phyloP scores from a whole-genome alignment of 1,284 basidiomycete species.

The Puccinia novopanici region DNA sequence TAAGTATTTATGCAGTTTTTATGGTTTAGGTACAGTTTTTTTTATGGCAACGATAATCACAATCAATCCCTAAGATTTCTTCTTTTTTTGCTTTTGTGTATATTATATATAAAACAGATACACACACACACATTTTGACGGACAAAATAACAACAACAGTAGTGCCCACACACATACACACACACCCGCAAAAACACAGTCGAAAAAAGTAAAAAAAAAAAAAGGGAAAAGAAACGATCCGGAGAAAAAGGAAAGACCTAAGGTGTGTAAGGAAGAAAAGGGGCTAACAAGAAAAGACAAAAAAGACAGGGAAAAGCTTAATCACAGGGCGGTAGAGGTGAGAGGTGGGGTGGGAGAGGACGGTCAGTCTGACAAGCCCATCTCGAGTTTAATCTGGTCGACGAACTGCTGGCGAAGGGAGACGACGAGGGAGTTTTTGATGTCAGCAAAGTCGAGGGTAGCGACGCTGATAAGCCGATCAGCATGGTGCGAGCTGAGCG shows the following conservation, averaged over 20 bases:
- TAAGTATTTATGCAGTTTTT: too few relatives aligned
- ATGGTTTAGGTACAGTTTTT: too few relatives aligned
- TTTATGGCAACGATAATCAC: too few relatives aligned
- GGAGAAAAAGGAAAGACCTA: background rate
- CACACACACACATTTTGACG: background rate
- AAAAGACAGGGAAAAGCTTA: background rate
- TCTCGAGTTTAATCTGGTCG: slow-evolving; percentile 32
- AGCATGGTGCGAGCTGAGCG: slow-evolving; percentile 85
- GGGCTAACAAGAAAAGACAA: background rate
- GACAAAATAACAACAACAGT: slow-evolving; percentile 6
- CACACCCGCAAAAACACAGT: background rate
- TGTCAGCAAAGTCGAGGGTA: slow-evolving; percentile 14
- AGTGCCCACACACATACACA: background rate
- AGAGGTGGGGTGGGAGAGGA: background rate
- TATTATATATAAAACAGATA: slow-evolving; percentile 2
- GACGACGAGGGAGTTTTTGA: slow-evolving; percentile 35
- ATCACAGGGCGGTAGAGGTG: background rate
- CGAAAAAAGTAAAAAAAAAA: background rate
- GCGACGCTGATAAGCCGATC: slow-evolving; percentile 81
- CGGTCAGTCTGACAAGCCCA: slow-evolving; percentile 13
- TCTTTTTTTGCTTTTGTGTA: background rate
- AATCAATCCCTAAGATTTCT: too few relatives aligned
- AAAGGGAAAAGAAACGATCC: background rate
- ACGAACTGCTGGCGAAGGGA: slow-evolving; percentile 17
- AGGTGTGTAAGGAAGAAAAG: background rate